Conservation (phyloP, 768 basidiomycete species). For the Cystofilobasidium bisporidii region DNA sequence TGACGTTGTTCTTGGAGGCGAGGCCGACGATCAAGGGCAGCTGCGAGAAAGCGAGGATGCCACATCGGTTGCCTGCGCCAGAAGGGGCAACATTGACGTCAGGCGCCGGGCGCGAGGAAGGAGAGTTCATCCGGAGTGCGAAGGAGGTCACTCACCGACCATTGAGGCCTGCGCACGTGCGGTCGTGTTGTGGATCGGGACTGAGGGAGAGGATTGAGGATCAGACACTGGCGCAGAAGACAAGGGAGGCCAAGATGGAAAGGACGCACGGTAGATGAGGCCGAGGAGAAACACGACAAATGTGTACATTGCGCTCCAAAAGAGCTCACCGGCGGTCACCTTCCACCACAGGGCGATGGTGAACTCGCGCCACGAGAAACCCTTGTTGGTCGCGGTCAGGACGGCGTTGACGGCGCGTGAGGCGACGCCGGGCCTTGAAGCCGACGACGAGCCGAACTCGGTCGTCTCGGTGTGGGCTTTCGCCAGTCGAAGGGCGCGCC, state of each 20-base stretch:
- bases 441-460: conserved; percentile 6
- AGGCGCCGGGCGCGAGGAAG: conserved; percentile 43
- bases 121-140: no score
- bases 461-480: neutral
- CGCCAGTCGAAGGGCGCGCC: neutral
- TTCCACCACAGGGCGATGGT: conserved; percentile 18
- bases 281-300: conserved; percentile 41
- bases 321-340: conserved; percentile 44
- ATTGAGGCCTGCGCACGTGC: neutral
- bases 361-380: conserved; percentile 14
- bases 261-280: conserved; percentile 18
- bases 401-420: neutral
- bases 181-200: neutral
- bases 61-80: conserved; percentile 34
- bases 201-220: conserved; percentile 27
- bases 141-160: neutral
- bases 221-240: conserved; percentile 1
- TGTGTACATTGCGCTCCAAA: conserved; percentile 47
- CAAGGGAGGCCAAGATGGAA: neutral
- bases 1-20: conserved; percentile 55
- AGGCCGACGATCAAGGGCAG: conserved; percentile 52
- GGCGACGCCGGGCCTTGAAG: neutral
- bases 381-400: neutral
- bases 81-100: conserved; percentile 44
- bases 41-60: conserved; percentile 34